These are phyloP conservation scores for Forsythia suspensa DNA, from an alignment of 257 asterid genomes.

Conservation along the genomic window DNA sequence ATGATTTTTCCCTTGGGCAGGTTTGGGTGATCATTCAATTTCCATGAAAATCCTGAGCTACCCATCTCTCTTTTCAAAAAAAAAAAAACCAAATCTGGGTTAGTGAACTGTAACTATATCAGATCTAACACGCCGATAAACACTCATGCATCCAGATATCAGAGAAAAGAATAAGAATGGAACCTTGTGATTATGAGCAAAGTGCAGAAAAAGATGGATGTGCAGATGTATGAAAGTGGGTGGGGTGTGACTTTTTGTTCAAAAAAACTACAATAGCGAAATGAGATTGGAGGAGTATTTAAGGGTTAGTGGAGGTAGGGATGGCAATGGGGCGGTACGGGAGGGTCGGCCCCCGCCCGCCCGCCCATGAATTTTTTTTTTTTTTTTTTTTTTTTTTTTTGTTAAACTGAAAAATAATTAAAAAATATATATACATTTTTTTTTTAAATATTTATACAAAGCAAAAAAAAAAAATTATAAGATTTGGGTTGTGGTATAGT, in stretches of 20 bases:
- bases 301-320: no score
- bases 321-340: no score
- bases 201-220: background rate
- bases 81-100: constrained; percentile 21
- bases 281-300: no score
- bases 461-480: no score
- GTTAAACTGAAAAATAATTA: no score
- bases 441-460: no score
- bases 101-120: constrained; percentile 3
- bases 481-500: no score
- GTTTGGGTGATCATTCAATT: constrained; percentile 81
- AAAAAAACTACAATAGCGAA: background rate
- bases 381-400: no score
- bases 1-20: constrained; percentile 80
- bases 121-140: constrained; percentile 22
- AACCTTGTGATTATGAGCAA: background rate
- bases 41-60: constrained; percentile 79
- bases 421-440: no score
- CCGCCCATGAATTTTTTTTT: no score
- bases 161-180: background rate
- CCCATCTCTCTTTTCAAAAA: constrained; percentile 46
- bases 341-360: no score
- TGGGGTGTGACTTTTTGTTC: background rate
- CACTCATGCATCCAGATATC: constrained; percentile 1
- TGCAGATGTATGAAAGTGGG: background rate